Base-by-base conservation (phyloP, 179 eudicot genomes). In the Amaranthus tricolor region DNA sequence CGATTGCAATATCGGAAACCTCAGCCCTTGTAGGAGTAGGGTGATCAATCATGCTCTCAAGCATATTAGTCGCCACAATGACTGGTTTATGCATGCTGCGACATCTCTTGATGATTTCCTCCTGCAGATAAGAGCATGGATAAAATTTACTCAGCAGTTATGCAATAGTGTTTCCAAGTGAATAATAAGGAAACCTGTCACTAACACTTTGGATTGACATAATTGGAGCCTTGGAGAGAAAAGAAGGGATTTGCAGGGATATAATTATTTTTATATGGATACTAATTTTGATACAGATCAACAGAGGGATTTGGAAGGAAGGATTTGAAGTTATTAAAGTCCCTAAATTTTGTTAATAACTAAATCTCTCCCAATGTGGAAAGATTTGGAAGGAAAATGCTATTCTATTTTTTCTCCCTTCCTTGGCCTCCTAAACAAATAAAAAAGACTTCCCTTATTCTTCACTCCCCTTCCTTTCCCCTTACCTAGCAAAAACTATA, bases 11-110 rank as follows among this genome's bases (percentile, higher is more conserved):
- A 82, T 95, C 99, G 76, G 99, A 95, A 74, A 95, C 99, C 86
- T 95, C 99, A 40, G 99, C 99, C 79, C 99, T 88, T n/a, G 99
- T 95, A 57, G 98, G 99, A 11, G 95, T 91, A 63, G 99, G 98
- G 68, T 89, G 95, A 85, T 80, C 75, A 76, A 95, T 95, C 99
- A 95, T 95, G 84, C 99, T 93, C 82, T 95, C 99, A 60, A 95
- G 92, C 99, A 95, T 95, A 71, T 95, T 95, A 72, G 99, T 95
- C n/a, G 98, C 99, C 17, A 95, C 99, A 53, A 95, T 95, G 73
- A 95, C 99, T 68, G 97, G 96, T 73, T 95, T 95, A 68, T 89
- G 87, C 97, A 92, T 86, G 89, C 89, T 93, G 79, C 81, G 90
- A 77, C 99, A 95, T 81, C 86, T 87, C 78, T 88, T 84, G 62